Evolutionary conservation across 192 early-diverging fungal genomes (phyloP).

Genomic region (Podila clonocystis): DNA sequence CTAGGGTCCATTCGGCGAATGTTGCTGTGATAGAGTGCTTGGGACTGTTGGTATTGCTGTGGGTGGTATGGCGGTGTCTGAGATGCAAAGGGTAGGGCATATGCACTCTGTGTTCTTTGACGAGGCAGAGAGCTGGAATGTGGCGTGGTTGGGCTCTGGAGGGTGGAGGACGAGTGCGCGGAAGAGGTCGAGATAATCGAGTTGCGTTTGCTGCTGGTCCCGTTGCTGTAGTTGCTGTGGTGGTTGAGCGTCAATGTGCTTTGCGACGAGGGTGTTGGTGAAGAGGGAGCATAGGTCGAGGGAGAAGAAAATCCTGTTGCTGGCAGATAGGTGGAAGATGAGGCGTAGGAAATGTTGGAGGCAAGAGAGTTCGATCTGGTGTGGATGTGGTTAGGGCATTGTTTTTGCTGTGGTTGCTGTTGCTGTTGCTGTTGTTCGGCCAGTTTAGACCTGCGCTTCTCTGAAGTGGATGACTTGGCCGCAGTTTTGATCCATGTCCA

Average conservation of each 20-base stretch:
- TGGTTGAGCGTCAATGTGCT: slow-evolving; percentile 7
- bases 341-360: neutral
- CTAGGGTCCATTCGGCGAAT: neutral
- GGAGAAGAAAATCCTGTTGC: slow-evolving; percentile 1
- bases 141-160: slow-evolving; percentile 2
- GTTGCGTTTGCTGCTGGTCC: slow-evolving; percentile 7
- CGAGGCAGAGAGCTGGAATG: neutral
- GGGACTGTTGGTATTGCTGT: neutral
- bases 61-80: neutral
- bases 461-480: neutral
- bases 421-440: neutral
- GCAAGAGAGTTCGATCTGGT: neutral
- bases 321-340: neutral
- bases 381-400: neutral
- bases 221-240: slow-evolving; percentile 11
- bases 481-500: slow-evolving; percentile 43
- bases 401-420: neutral
- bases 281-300: neutral
- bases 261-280: neutral
- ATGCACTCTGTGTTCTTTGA: neutral
- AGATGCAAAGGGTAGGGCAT: neutral
- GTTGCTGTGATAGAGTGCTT: neutral
- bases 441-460: neutral
- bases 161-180: neutral
- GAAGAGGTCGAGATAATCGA: neutral